phyloP scores from a whole-genome alignment of 2,329 filamentous ascomycete species.

The Colletotrichum navitas region DNA sequence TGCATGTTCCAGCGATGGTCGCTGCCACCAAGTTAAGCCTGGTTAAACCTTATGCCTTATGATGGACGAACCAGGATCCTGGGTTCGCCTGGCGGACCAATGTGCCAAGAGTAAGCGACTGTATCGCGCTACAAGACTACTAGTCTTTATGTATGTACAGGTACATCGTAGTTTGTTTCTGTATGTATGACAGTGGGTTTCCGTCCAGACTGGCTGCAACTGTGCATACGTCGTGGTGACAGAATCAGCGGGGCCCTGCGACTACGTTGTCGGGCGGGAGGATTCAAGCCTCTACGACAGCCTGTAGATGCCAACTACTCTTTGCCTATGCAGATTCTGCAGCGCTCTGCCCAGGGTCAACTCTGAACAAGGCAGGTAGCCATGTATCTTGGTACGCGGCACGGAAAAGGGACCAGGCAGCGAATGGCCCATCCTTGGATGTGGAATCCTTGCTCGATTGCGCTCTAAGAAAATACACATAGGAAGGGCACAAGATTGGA shows the following conservation, averaged over 20 bases:
- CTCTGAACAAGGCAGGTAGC: background rate
- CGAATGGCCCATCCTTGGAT: background rate
- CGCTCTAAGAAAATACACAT: background rate
- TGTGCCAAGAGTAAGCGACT: background rate
- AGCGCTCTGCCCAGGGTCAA: background rate
- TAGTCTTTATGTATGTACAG: no score
- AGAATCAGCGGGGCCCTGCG: background rate
- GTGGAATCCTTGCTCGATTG: background rate
- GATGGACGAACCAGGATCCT: constrained; percentile 1
- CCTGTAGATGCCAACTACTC: background rate
- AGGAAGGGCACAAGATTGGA: background rate
- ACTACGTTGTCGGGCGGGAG: background rate
- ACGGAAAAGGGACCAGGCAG: background rate
- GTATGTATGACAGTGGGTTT: background rate
- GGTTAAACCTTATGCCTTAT: background rate
- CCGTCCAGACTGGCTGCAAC: background rate
- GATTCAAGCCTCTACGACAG: background rate
- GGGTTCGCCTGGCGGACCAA: background rate
- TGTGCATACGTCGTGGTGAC: background rate
- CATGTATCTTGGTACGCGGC: background rate
- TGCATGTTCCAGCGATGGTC: background rate
- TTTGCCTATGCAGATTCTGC: background rate
- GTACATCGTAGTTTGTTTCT: no score
- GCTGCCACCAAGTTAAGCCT: background rate
- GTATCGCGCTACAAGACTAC: no score